These are phyloP conservation scores for Ceratobasidium sp. DNA, from an alignment of 1,284 basidiomycete genomes.

Conservation along the genomic window DNA sequence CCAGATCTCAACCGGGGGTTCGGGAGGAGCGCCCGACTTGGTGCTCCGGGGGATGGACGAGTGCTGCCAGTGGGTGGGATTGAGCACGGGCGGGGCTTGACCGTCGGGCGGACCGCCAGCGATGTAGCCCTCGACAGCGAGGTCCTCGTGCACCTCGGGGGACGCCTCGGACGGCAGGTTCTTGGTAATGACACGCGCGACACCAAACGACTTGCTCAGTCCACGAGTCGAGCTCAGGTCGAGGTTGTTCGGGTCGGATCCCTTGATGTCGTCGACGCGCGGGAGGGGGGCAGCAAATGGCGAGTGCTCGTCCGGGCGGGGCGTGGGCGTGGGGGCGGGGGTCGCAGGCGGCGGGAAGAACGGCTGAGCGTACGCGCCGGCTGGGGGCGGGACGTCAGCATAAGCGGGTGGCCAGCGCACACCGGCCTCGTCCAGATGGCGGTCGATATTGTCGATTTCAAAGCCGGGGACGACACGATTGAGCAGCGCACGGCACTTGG, in stretches of 20 bases:
- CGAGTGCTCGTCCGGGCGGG: conserved; percentile 36
- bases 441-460: conserved; percentile 71
- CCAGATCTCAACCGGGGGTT: conserved; percentile 65
- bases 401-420: conserved; percentile 62
- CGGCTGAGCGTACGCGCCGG: conserved; percentile 21
- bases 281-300: conserved; percentile 37
- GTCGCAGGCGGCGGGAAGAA: conserved; percentile 23
- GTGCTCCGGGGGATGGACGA: conserved; percentile 62
- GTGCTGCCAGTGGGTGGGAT: conserved; percentile 68
- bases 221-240: conserved; percentile 79
- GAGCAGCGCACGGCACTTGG: conserved; percentile 77
- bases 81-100: conserved; percentile 67
- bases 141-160: conserved; percentile 69
- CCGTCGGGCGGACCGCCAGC: conserved; percentile 74
- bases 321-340: neutral
- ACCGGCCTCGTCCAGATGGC: conserved; percentile 70
- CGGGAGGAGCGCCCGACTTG: conserved; percentile 54
- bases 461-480: conserved; percentile 75
- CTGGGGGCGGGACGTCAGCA: neutral
- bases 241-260: conserved; percentile 77
- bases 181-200: conserved; percentile 72
- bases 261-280: conserved; percentile 62
- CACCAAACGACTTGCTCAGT: conserved; percentile 80
- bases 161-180: conserved; percentile 57
- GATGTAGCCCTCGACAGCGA: conserved; percentile 75